Evolutionary conservation across 2,329 filamentous ascomycete genomes (phyloP).

Genomic region (Truncatella angustata): DNA sequence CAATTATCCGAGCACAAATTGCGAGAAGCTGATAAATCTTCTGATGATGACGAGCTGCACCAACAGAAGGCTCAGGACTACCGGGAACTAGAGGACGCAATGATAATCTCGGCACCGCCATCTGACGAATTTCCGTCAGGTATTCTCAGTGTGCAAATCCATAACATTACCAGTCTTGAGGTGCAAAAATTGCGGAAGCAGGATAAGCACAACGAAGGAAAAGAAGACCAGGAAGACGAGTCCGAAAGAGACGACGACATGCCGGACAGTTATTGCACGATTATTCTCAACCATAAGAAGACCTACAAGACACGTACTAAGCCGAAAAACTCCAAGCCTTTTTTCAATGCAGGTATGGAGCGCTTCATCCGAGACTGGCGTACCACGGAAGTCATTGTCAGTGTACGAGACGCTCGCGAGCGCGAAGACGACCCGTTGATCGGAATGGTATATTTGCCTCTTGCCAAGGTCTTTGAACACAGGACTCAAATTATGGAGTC

Average conservation of each 20-base stretch:
- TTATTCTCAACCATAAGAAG: slow-evolving; percentile 71
- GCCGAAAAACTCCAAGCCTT: slow-evolving; percentile 74
- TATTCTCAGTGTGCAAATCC: slow-evolving; percentile 67
- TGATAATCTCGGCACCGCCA: slow-evolving; percentile 68
- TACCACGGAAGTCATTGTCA: slow-evolving; percentile 64
- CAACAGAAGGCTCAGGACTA: slow-evolving; percentile 69
- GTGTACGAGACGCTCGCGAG: slow-evolving; percentile 65
- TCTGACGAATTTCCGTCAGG: slow-evolving; percentile 61
- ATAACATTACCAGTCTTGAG: slow-evolving; percentile 70
- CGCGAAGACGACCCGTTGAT: slow-evolving; percentile 69
- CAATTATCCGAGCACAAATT: slow-evolving; percentile 59
- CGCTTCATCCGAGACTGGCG: slow-evolving; percentile 69
- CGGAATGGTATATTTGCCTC: slow-evolving; percentile 67
- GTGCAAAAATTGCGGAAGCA: slow-evolving; percentile 58
- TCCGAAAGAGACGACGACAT: slow-evolving; percentile 61
- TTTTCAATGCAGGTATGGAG: slow-evolving; percentile 76
- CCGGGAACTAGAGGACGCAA: slow-evolving; percentile 57
- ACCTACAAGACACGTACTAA: slow-evolving; percentile 71
- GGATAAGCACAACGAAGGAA: slow-evolving; percentile 43
- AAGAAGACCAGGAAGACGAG: slow-evolving; percentile 52
- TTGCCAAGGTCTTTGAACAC: slow-evolving; percentile 59
- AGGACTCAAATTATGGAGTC: slow-evolving; percentile 63
- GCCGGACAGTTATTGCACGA: slow-evolving; percentile 69
- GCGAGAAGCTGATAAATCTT: slow-evolving; percentile 57
- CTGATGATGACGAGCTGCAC: slow-evolving; percentile 60